Evolutionary conservation across 495 filamentous ascomycete species (phyloP).

Genomic region (Cudoniella acicularis): DNA sequence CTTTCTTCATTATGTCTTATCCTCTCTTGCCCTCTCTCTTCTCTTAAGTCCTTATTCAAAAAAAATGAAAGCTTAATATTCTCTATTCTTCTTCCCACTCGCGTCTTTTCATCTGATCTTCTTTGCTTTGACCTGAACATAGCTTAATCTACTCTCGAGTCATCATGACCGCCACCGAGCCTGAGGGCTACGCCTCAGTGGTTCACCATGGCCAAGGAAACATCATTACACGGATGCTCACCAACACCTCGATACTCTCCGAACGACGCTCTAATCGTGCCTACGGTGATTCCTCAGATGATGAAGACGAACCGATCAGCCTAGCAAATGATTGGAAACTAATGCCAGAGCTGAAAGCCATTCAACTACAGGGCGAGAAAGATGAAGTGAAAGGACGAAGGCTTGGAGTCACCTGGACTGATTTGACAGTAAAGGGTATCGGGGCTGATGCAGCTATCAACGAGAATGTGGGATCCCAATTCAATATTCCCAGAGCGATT

Average conservation of each 20-base stretch:
- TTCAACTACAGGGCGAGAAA: conserved; percentile 40
- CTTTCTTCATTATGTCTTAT: background rate
- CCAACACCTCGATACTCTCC: conserved; percentile 9
- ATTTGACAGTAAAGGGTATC: conserved; percentile 61
- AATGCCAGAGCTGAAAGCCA: conserved; percentile 40
- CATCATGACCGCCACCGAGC: conserved; percentile 17
- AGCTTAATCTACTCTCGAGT: background rate
- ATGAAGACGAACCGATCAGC: conserved; percentile 15
- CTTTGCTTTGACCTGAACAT: background rate
- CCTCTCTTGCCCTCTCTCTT: background rate
- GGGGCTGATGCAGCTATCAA: conserved; percentile 48
- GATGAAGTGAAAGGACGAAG: conserved; percentile 48
- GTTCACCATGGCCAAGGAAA: background rate
- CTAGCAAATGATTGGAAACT: conserved; percentile 42
- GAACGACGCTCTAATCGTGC: background rate
- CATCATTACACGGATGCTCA: conserved; percentile 5
- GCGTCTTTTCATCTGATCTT: background rate
- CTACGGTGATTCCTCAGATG: conserved; percentile 13
- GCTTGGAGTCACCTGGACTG: conserved; percentile 56
- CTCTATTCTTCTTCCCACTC: background rate
- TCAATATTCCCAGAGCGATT: conserved; percentile 41
- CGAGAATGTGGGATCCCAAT: conserved; percentile 51
- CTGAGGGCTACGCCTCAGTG: conserved; percentile 14
- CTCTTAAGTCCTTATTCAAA: background rate
- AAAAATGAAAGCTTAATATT: background rate